phyloP scores from a whole-genome alignment of 305 asterid genomes.

The Fraxinus ornus region DNA sequence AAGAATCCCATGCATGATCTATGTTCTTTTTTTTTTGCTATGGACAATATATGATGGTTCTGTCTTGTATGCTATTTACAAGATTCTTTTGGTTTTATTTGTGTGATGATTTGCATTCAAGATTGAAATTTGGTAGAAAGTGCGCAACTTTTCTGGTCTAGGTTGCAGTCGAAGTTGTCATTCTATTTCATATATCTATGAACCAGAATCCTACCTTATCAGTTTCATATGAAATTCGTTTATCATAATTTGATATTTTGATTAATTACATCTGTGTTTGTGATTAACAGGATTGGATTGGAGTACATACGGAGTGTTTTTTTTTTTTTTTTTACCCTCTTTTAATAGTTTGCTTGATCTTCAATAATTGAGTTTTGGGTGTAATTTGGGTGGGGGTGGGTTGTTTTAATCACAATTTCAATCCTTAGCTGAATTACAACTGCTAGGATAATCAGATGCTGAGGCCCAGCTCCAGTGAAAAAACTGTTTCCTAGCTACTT shows the following conservation, averaged over 20 bases:
- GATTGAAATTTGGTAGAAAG: not conserved
- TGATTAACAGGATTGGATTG: not conserved
- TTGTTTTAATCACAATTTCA: not conserved
- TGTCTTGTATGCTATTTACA: not conserved
- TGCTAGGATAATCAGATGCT: not conserved
- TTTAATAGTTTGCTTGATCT: not conserved
- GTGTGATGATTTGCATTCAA: not conserved
- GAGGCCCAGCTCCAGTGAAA: not conserved
- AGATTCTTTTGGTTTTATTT: not conserved
- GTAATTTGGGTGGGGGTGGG: not conserved
- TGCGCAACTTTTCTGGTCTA: not conserved
- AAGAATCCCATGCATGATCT: not conserved
- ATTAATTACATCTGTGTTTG: not conserved
- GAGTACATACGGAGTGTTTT: not conserved
- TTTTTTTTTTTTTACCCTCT: not conserved
- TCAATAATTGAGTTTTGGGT: not conserved
- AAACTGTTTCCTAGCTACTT: not conserved
- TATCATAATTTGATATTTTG: not conserved
- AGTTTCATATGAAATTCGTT: not conserved
- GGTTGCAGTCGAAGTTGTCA: not conserved
- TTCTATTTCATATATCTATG: not conserved
- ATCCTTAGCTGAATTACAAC: not conserved
- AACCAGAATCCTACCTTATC: not conserved
- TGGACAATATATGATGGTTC: slow-evolving; percentile 7
- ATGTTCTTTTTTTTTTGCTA: not conserved